Base-by-base conservation (phyloP, 352 stramenopile species). In the Phytophthora niederhauseri region DNA sequence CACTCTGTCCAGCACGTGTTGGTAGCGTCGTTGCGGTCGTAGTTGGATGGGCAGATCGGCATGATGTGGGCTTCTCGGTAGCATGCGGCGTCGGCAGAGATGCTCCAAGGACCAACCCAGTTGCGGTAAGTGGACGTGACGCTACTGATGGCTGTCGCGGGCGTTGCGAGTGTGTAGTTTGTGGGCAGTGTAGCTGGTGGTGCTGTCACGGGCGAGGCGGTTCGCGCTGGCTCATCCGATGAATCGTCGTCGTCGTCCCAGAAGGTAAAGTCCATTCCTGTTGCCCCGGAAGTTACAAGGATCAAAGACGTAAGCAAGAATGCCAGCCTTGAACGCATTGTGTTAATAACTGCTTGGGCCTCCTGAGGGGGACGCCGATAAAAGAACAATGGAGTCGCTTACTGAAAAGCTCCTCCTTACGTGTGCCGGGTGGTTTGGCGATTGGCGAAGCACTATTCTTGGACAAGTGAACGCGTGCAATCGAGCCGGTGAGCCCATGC, bases 1-100 rank as follows among this genome's bases (percentile, higher is more conserved):
- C 80, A 89, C 26, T 87, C 51, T 0, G 78, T 70, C 77, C 80
- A 88, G 64, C 80, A 88, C 5, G 80, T 84, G 17, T 62, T 60
- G 41, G 80, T 71, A 0, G 76, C 73, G 57, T 85, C 73, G 19
- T 74, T 81, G 30, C 54, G 66, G 28, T 80, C 68, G 49, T 81
- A 87, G 19, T 78, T 70, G 7, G 52, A 20, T 3, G 74, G 68
- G 34, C 77, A 85, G 1, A 52, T 71, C 48, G 49, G 50, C 54
- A 74, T 73, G 22, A 78, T 63, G 54, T 81, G 70, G 8, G 68
- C 73, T 56, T 67, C 43, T n/a, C 68, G 62, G 31, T 62, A 75
- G 26, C 68, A 66, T 7, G 61, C 61, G 19, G 51, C 22, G 46
- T 75, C 68, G 6, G 43, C 28, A 9, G 61, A 58, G 15, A 57